These are phyloP conservation scores for Beauveria sp. DNA, from an alignment of 2,329 filamentous ascomycete genomes.

Conservation along the genomic window DNA sequence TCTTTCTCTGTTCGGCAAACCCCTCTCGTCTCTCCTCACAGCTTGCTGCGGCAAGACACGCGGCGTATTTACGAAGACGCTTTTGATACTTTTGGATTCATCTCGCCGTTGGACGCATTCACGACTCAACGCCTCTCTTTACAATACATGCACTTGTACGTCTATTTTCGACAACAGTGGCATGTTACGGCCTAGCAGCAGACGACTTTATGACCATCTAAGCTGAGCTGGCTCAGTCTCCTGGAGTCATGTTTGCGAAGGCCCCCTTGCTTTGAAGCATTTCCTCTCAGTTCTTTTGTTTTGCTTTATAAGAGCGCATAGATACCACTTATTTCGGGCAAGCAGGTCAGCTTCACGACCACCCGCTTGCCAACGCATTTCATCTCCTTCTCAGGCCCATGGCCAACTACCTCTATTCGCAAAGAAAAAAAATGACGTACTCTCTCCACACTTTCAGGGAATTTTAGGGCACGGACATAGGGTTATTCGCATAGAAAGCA, in stretches of 20 bases:
- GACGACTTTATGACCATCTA: neutral
- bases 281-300: too few species aligned
- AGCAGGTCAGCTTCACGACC: neutral
- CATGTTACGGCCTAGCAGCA: neutral
- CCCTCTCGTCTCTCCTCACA: constrained; percentile 43
- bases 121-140: neutral
- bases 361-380: neutral
- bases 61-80: neutral
- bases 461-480: neutral
- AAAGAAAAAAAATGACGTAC: neutral
- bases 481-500: neutral
- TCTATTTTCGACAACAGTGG: neutral
- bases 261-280: neutral
- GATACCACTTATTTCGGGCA: neutral
- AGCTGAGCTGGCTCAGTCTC: neutral
- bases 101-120: neutral
- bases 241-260: neutral
- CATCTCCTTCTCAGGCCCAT: neutral
- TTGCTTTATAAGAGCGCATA: neutral
- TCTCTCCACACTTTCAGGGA: neutral
- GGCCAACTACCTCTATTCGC: neutral
- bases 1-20: constrained; percentile 39
- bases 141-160: neutral
- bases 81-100: too few species aligned
- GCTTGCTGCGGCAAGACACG: constrained; percentile 22